These are phyloP conservation scores for Yarrowia osloensis DNA, from an alignment of 805 yeast genomes.

Conservation along the genomic window DNA sequence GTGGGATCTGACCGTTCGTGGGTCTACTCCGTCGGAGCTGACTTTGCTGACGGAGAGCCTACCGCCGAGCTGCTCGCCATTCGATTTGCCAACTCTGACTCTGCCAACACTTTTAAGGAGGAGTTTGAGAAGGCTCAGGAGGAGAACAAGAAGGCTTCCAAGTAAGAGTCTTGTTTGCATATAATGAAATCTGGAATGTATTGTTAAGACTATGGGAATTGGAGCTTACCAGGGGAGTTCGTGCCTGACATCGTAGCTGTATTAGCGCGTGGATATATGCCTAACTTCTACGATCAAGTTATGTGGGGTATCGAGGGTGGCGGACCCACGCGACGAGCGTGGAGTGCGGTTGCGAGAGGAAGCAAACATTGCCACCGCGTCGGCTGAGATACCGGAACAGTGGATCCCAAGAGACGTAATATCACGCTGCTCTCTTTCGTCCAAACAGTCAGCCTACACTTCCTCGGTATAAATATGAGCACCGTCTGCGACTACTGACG, in stretches of 20 bases:
- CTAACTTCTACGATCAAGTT: not conserved
- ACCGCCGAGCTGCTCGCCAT: slow-evolving; percentile 97
- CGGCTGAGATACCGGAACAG: too few species aligned
- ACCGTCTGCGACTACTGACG: too few species aligned
- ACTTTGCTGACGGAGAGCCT: slow-evolving; percentile 91
- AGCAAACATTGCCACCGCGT: too few species aligned
- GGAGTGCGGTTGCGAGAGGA: too few species aligned
- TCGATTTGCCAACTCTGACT: slow-evolving; percentile 64
- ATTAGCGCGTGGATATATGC: not conserved
- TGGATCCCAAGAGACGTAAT: too few species aligned
- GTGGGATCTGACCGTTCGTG: slow-evolving; percentile 97
- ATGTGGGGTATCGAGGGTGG: not conserved
- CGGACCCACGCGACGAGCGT: too few species aligned
- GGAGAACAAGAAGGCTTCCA: slow-evolving; percentile 52
- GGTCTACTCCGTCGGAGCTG: slow-evolving; percentile 95
- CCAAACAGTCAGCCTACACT: too few species aligned
- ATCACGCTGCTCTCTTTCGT: too few species aligned
- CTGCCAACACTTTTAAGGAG: slow-evolving; percentile 94
- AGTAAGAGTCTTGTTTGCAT: slow-evolving; percentile 31
- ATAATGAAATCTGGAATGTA: slow-evolving; percentile 13
- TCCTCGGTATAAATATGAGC: too few species aligned
- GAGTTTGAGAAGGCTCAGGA: slow-evolving; percentile 84
- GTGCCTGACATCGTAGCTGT: not conserved
- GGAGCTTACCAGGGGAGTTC: not conserved
- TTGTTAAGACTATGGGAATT: slow-evolving; percentile 3